Evolutionary conservation across 163 green algal genomes (phyloP), one percentile per base, ranked within the genome.

Genomic region (Scenedesmus sp.): DNA sequence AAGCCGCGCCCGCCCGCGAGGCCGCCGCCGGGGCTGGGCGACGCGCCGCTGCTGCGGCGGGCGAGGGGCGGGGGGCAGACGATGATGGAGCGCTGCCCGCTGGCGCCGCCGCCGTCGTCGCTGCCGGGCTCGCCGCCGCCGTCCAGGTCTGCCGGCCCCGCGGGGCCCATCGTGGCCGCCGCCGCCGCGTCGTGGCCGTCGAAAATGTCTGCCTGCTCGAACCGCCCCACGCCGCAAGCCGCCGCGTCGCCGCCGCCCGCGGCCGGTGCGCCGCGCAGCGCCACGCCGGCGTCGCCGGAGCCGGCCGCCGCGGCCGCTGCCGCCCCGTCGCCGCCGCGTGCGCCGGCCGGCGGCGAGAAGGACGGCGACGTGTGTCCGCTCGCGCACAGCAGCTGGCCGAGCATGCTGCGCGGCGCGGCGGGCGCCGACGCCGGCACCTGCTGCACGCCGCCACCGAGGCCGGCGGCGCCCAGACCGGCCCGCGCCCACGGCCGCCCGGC

Each of bases 361-460:
- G 69, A 67, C 45, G 69, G 69, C 4, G 69, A 77, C 4, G 67
- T 77, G 9, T 60, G 56, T 22, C 33, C 39, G 29, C 63, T 56
- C 11, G 24, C 63, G 33, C 53, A 77, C 22, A 80, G 58, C 71
- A 80, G 47, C 33, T 80, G 71, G 2, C 71, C 71, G 3, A 80
- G 33, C 71, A 80, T 80, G 20, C 71, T 58, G 0, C 71, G 31
- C 2, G 71, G 71, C 22, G 71, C 71, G 51, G 71, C 71, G 71
- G 71, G 71, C 11, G 71, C 71, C 9, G 71, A 80, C 13, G 58
- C 71, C 6, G 71, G 42, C 17, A 69, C 28, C 9, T 63, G 18
- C 57, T 79, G 70, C 57, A n/a, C n/a, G n/a, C n/a, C n/a, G n/a
- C n/a, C n/a, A n/a, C 66, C 56, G 63, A 44, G 34, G 24, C 14